phyloP scores from a whole-genome alignment of 352 stramenopile genomes.

The Albugo laibachii region DNA sequence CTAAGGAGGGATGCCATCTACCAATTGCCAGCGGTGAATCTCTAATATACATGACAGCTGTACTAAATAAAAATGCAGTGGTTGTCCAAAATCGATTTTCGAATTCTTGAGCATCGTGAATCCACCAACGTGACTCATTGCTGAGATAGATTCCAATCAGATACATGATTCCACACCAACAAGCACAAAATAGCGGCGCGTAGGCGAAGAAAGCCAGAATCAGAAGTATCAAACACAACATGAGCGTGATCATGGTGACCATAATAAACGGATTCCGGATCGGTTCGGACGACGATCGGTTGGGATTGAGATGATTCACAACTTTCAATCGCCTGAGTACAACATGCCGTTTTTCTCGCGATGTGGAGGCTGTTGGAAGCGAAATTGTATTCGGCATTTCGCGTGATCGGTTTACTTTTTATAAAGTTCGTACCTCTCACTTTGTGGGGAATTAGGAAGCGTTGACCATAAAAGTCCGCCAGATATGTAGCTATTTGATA shows the following conservation, averaged over 20 bases:
- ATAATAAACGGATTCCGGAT: constrained; percentile 25
- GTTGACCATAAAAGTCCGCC: no score
- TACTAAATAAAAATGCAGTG: constrained; percentile 84
- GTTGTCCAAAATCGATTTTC: constrained; percentile 96
- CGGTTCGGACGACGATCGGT: no score
- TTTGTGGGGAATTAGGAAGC: no score
- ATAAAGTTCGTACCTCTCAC: no score
- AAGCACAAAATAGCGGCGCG: constrained; percentile 55
- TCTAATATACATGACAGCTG: constrained; percentile 84
- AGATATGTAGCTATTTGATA: no score
- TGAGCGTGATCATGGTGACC: constrained; percentile 43
- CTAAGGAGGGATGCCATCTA: constrained; percentile 44
- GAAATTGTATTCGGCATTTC: no score
- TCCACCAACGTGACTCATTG: constrained; percentile 69
- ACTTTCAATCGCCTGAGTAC: no score
- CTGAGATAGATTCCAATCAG: constrained; percentile 64
- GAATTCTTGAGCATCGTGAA: constrained; percentile 85
- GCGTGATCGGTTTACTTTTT: no score
- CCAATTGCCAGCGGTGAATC: constrained; percentile 82
- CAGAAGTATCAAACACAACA: constrained; percentile 33
- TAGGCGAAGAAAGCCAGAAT: constrained; percentile 72
- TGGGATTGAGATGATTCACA: no score
- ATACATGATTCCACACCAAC: constrained; percentile 64
- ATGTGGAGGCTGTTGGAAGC: no score
- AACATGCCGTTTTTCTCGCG: no score